Percentiles rank a stretch among this genome's conserved stretches.
Conservation (phyloP, 768 basidiomycete genomes). For the Ramaria sp. region DNA sequence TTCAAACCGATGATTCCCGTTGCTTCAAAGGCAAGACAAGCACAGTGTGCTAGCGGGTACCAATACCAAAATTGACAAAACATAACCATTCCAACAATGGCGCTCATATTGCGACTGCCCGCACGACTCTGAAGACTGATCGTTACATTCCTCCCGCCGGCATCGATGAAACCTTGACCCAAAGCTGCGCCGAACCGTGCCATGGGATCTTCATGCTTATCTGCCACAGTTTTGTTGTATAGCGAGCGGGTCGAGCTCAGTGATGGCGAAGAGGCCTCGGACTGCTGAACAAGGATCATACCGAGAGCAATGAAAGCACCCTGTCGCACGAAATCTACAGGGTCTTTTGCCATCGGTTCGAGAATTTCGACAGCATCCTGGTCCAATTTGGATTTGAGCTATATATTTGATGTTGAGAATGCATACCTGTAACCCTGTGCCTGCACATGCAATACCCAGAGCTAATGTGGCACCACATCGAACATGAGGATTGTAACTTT, state of each 20-base stretch:
- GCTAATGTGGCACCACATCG: constrained; percentile 45
- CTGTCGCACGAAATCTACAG: constrained; percentile 97
- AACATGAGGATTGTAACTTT: constrained; percentile 98
- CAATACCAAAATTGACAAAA: constrained; percentile 99
- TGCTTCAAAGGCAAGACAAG: constrained; percentile 86
- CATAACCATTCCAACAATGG: constrained; percentile 95
- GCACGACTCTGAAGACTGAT: constrained; percentile 89
- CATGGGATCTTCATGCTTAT: constrained; percentile 99
- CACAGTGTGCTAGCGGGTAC: constrained; percentile 95
- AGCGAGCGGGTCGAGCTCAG: constrained; percentile 70
- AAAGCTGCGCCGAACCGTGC: constrained; percentile 95
- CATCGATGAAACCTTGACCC: constrained; percentile 95
- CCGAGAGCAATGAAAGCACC: constrained; percentile 93
- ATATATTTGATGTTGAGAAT: not conserved
- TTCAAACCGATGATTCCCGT: constrained; percentile 92
- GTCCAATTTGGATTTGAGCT: constrained; percentile 6
- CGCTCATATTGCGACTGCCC: constrained; percentile 85
- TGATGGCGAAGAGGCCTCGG: constrained; percentile 80
- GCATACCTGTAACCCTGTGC: constrained; percentile 83
- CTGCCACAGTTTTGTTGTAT: constrained; percentile 80
- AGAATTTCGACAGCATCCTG: constrained; percentile 94
- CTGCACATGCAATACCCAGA: constrained; percentile 93
- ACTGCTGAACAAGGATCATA: constrained; percentile 95
- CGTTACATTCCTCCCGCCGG: constrained; percentile 92
- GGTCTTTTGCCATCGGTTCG: constrained; percentile 97